Evolutionary conservation across 331 rosid species (phyloP).

Genomic region (Malus hybrid): DNA sequence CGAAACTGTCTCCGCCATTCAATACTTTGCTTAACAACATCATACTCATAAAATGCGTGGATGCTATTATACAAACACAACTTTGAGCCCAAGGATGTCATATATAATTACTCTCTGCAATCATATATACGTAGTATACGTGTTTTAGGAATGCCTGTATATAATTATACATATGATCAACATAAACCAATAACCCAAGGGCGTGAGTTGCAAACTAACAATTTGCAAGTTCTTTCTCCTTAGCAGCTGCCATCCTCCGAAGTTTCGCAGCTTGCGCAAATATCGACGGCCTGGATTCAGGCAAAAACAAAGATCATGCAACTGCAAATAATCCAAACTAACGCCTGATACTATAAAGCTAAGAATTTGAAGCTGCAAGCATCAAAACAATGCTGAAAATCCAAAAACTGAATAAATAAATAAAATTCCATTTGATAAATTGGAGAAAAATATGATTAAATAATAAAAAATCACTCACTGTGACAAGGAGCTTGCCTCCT

Average conservation of each 20-base stretch:
- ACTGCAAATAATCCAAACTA: not conserved
- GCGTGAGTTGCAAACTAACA: slow-evolving; percentile 29
- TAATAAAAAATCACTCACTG: slow-evolving; percentile 45
- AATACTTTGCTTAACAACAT: not conserved
- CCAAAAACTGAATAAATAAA: not conserved
- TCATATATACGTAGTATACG: not conserved
- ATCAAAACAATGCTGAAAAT: not conserved
- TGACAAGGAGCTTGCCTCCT: slow-evolving; percentile 72
- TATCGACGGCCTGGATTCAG: slow-evolving; percentile 70
- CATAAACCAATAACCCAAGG: not conserved
- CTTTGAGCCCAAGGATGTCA: not conserved
- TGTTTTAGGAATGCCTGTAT: not conserved
- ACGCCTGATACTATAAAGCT: not conserved
- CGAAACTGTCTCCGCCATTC: not conserved
- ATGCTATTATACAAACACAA: not conserved
- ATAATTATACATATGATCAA: not conserved
- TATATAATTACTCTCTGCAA: not conserved
- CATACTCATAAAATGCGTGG: not conserved
- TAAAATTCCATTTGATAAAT: not conserved
- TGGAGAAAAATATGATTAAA: not conserved
- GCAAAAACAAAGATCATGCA: not conserved
- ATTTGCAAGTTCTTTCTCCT: slow-evolving; percentile 82
- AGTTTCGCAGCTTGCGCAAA: slow-evolving; percentile 91
- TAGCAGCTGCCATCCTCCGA: slow-evolving; percentile 63
- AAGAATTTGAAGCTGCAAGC: not conserved